Percentiles rank a stretch among this genome's conserved stretches.
phyloP scores from a whole-genome alignment of 208 protist species.

The Crithidia fasciculata region DNA sequence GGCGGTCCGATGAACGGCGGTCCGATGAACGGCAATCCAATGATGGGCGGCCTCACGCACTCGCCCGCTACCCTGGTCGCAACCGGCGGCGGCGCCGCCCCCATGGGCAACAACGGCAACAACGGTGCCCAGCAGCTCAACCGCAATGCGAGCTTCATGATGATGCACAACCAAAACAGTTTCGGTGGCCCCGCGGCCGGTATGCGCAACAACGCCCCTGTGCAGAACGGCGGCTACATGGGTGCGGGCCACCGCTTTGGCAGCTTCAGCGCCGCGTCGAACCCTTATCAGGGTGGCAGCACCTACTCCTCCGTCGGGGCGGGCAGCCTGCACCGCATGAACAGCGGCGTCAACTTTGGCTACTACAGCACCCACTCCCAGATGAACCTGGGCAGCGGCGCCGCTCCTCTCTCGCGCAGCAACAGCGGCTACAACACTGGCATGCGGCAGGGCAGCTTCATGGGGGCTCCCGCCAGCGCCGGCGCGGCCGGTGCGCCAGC shows the following conservation, averaged over 20 bases:
- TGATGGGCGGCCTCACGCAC: not conserved
- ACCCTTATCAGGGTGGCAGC: slow-evolving; percentile 1
- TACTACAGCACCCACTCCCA: slow-evolving; percentile 27
- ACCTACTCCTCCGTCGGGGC: slow-evolving; percentile 31
- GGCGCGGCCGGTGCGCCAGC: slow-evolving; percentile 1
- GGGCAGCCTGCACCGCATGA: slow-evolving; percentile 39
- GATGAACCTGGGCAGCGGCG: slow-evolving; percentile 8
- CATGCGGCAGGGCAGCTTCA: slow-evolving; percentile 26
- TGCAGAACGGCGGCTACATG: slow-evolving; percentile 16
- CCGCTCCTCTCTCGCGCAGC: slow-evolving; percentile 10
- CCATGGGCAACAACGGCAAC: not conserved
- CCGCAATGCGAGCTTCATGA: slow-evolving; percentile 29
- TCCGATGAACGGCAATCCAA: not conserved
- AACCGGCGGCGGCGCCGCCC: not conserved
- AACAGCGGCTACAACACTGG: slow-evolving; percentile 22
- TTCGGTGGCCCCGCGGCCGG: slow-evolving; percentile 6
- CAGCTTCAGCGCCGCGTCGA: slow-evolving; percentile 21
- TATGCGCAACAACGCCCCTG: slow-evolving; percentile 16
- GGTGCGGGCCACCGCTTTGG: slow-evolving; percentile 11
- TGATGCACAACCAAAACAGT: slow-evolving; percentile 32
- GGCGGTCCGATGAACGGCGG: not conserved
- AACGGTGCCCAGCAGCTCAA: slow-evolving; percentile 3
- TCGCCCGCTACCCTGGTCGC: not conserved
- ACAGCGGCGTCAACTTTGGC: slow-evolving; percentile 44
- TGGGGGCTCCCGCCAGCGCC: not conserved